A percentile compares a stretch with the other conserved stretches of the same genome.
Conservation (phyloP, 495 filamentous ascomycete species). For the Pseudevernia furfuracea region DNA sequence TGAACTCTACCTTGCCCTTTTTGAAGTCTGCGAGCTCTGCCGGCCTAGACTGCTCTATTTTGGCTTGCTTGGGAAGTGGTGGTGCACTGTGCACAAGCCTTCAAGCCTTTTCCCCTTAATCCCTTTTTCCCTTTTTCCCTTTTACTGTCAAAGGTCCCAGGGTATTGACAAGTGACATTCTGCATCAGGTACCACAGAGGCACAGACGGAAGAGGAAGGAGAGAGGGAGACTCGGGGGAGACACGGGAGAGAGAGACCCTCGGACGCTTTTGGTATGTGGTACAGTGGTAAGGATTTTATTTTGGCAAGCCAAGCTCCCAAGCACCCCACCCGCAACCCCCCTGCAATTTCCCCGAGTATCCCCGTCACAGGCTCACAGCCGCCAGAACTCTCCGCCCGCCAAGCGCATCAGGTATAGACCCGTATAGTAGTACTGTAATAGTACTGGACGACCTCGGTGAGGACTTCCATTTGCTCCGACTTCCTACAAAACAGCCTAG, state of each 20-base stretch:
- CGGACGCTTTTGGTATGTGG: no score
- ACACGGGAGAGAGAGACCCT: no score
- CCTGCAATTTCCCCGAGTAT: conserved; percentile 19
- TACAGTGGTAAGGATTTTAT: no score
- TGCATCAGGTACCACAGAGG: background rate
- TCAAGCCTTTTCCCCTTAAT: no score
- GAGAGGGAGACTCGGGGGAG: no score
- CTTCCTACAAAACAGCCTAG: background rate
- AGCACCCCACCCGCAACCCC: background rate
- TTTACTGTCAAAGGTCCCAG: background rate
- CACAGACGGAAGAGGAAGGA: conserved; percentile 7
- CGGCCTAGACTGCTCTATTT: background rate
- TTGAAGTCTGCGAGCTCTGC: background rate
- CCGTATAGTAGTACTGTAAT: no score
- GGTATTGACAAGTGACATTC: background rate
- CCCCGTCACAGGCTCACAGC: background rate
- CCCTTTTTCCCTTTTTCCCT: no score
- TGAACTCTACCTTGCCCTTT: background rate
- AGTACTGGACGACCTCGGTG: conserved; percentile 1
- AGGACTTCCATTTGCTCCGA: background rate
- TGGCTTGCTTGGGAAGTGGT: background rate
- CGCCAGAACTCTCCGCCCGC: conserved; percentile 12
- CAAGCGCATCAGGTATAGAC: conserved; percentile 15
- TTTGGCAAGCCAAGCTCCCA: no score
- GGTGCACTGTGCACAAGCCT: background rate